phyloP scores from a whole-genome alignment of 2,329 filamentous ascomycete species.

The Talaromyces pinophilus region DNA sequence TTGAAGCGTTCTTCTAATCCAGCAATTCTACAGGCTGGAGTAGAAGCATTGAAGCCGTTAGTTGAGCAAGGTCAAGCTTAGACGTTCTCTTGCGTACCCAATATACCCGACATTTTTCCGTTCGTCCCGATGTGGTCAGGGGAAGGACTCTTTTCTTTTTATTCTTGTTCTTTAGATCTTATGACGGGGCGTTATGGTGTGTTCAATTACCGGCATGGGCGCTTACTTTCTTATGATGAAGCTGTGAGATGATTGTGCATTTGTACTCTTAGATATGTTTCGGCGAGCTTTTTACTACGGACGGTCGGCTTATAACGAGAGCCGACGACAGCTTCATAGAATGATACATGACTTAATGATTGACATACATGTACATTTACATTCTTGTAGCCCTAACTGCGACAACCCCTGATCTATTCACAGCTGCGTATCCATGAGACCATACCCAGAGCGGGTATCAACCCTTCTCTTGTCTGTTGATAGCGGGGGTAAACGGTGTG shows the following conservation, averaged over 20 bases:
- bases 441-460: neutral
- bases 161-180: conserved; percentile 12
- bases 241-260: conserved; percentile 13
- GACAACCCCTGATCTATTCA: neutral
- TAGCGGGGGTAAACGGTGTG: too few species aligned
- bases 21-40: conserved; percentile 69
- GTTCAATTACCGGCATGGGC: neutral
- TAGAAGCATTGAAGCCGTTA: conserved; percentile 71
- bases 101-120: neutral
- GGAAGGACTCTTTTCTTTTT: neutral
- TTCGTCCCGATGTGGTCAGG: neutral
- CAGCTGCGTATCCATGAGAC: neutral
- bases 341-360: conserved; percentile 17
- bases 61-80: conserved; percentile 43
- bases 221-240: conserved; percentile 10
- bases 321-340: neutral
- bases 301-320: neutral
- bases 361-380: neutral
- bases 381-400: neutral
- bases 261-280: conserved; percentile 19
- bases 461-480: neutral
- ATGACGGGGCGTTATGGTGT: conserved; percentile 17
- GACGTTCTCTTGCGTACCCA: neutral
- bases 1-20: conserved; percentile 68
- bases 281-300: conserved; percentile 4